Conservation (phyloP, 2,329 filamentous ascomycete species). For the Hypoxylon sp. region DNA sequence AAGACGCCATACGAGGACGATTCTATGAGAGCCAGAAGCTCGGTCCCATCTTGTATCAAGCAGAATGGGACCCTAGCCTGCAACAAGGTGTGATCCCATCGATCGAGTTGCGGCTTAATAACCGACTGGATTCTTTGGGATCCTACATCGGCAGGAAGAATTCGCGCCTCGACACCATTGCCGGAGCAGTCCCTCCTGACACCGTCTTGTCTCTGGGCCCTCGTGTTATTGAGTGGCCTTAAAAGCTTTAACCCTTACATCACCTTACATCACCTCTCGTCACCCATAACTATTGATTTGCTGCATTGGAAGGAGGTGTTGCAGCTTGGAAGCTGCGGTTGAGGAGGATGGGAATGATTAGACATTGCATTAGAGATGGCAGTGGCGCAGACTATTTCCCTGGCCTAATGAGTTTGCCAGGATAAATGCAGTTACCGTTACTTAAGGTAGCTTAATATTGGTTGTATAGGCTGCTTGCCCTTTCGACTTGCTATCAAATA, state of each 20-base stretch:
- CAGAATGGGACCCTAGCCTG: conserved; percentile 53
- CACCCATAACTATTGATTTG: neutral
- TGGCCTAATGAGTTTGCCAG: neutral
- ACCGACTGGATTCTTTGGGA: conserved; percentile 64
- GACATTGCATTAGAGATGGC: neutral
- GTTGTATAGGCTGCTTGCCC: neutral
- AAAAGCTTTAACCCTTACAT: neutral
- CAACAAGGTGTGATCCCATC: conserved; percentile 60
- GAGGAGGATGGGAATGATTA: neutral
- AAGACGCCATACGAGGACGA: conserved; percentile 66
- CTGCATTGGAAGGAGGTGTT: neutral
- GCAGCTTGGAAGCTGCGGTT: neutral
- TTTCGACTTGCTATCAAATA: neutral
- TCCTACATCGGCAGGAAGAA: conserved; percentile 56
- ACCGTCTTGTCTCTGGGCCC: conserved; percentile 23
- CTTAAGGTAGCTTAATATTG: neutral
- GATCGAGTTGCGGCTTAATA: conserved; percentile 67
- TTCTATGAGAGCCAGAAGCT: conserved; percentile 71
- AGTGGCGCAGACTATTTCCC: neutral
- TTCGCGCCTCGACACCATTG: conserved; percentile 42
- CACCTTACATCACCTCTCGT: neutral
- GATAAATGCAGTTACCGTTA: neutral
- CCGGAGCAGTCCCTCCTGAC: conserved; percentile 38
- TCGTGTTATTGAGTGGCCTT: conserved; percentile 24
- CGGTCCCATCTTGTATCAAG: conserved; percentile 65